Conservation (phyloP, 1,139 yeast genomes). For the Saccharomycopsis phalli region DNA sequence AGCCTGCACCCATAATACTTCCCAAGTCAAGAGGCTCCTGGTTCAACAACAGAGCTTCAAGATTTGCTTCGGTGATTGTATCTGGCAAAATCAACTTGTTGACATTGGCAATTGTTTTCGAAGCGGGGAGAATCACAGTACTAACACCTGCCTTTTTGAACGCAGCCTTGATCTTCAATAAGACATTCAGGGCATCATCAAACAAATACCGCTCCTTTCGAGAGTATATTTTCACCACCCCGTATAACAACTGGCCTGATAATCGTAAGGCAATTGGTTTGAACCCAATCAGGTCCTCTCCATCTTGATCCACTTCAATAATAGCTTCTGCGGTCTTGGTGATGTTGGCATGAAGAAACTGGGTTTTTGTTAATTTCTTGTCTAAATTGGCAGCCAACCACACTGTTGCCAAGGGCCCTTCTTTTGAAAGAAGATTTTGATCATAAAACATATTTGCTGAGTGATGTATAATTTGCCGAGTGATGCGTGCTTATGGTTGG, state of each 20-base stretch:
- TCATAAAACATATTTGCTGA: conserved; percentile 24
- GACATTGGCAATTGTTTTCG: conserved; percentile 44
- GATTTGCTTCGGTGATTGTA: conserved; percentile 68
- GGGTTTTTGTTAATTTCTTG: conserved; percentile 67
- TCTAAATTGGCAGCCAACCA: conserved; percentile 94
- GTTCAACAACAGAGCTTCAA: conserved; percentile 35
- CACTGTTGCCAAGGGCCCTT: conserved; percentile 82
- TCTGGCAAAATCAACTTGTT: conserved; percentile 58
- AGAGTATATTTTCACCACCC: conserved; percentile 82
- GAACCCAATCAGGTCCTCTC: background rate
- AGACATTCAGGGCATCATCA: conserved; percentile 77
- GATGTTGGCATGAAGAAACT: conserved; percentile 66
- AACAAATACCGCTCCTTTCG: conserved; percentile 76
- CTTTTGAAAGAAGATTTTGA: conserved; percentile 45
- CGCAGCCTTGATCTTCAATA: conserved; percentile 64
- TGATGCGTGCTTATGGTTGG: too few species aligned
- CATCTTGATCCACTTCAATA: conserved; percentile 27
- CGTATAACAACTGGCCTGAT: conserved; percentile 82
- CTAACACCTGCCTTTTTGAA: conserved; percentile 40
- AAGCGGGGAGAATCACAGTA: conserved; percentile 39
- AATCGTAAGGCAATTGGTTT: conserved; percentile 64
- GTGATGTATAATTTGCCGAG: background rate
- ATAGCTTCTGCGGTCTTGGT: conserved; percentile 55
- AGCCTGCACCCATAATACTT: conserved; percentile 11
- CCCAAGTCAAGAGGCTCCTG: conserved; percentile 52